Base-by-base conservation (phyloP, 2,329 filamentous ascomycete genomes). In the Aspergillus sp. region DNA sequence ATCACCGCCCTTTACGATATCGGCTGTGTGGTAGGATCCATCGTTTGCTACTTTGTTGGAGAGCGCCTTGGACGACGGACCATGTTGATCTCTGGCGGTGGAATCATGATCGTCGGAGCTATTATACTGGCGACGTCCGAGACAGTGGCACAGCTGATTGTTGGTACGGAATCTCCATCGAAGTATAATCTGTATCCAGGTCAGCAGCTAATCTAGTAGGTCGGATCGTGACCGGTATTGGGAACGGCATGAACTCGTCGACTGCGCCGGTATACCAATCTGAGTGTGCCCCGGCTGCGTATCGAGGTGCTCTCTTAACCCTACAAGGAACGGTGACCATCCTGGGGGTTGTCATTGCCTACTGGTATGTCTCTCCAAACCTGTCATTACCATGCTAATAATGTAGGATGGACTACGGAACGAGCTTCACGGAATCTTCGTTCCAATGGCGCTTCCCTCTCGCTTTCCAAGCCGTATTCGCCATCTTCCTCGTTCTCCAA, bases 181-280 rank as follows among this genome's bases (percentile, higher is more conserved):
- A 6, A 45, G 9, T 43, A 11, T 13, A 24, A n/a, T n/a, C n/a
- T n/a, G n/a, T n/a, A n/a, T n/a, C n/a, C n/a, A n/a, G n/a, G n/a
- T n/a, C n/a, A n/a, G n/a, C n/a, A 6, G 42, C 22, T 45, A 15
- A 45, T 7, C 5, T n/a, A n/a, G 22, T 13, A 47, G 44, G 78
- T 0, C 68, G 80, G 8, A 78, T 81, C 53, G 68, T 81, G 15
- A 79, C 78, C 0, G 79, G 79, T 0, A 64, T 81, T 65, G 64
- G 65, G 0, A 66, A 66, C 18, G 64, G 65, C n/a, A 64, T 65
- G 60, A 67, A 67, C 50, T 65, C 62, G 4, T 65, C 63, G 3
- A 67, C 65, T 0, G 65, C 64, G 0, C 64, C 64, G 1, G 64
- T 67, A 0, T 75, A 68, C 43, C 71, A 74, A 53, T 68, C 68